Conservation (phyloP, 352 stramenopile genomes). For the Globisporangium heterothallicum region DNA sequence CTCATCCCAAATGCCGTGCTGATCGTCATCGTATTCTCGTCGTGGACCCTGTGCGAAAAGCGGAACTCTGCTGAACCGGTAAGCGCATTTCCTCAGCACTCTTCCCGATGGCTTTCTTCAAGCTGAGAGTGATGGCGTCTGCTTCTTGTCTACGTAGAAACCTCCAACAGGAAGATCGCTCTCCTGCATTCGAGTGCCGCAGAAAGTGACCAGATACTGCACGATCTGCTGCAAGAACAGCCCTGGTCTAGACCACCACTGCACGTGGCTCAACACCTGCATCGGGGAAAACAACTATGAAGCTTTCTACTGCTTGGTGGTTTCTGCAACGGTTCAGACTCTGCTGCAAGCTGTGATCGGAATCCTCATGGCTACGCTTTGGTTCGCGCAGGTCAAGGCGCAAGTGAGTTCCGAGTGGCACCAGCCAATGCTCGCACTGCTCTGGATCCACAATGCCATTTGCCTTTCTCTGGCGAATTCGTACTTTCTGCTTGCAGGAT, state of each 20-base stretch:
- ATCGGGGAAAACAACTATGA: slow-evolving; percentile 83
- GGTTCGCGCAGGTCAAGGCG: slow-evolving; percentile 46
- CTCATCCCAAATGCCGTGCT: slow-evolving; percentile 58
- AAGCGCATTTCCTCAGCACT: neutral
- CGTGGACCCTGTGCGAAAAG: slow-evolving; percentile 65
- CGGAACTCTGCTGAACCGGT: slow-evolving; percentile 55
- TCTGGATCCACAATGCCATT: slow-evolving; percentile 74
- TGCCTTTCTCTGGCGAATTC: slow-evolving; percentile 56
- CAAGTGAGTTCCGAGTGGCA: slow-evolving; percentile 37
- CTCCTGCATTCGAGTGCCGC: slow-evolving; percentile 40
- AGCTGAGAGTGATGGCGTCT: neutral
- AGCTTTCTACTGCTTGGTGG: slow-evolving; percentile 75
- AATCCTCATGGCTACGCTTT: slow-evolving; percentile 72
- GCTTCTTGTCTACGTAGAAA: slow-evolving; percentile 20
- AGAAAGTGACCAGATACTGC: slow-evolving; percentile 74
- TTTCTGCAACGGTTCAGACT: slow-evolving; percentile 51
- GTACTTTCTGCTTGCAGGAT: slow-evolving; percentile 64
- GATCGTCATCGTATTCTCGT: slow-evolving; percentile 45
- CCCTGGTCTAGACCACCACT: slow-evolving; percentile 77
- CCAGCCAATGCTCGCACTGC: slow-evolving; percentile 36
- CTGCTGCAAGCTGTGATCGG: slow-evolving; percentile 60
- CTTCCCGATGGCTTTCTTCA: neutral
- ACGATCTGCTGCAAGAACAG: slow-evolving; percentile 82
- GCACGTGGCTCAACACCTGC: slow-evolving; percentile 86
- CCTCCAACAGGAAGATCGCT: slow-evolving; percentile 17